Evolutionary conservation across 2,329 filamentous ascomycete genomes (phyloP), one percentile per base, ranked within the genome.

Genomic region (Trichoderma sp.): DNA sequence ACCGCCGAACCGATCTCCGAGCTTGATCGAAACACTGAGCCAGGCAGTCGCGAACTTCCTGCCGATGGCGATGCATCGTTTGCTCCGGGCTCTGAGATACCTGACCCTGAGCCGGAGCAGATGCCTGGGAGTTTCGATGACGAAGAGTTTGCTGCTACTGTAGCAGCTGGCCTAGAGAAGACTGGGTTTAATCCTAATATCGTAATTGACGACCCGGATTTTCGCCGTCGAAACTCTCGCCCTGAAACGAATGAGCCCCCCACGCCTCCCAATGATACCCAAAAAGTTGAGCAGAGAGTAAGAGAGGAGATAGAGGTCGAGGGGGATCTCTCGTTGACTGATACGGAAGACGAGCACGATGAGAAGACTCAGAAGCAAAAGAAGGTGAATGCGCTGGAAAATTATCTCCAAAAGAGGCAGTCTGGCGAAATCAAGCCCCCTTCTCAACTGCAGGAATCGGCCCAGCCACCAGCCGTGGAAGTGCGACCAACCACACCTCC

Each of bases 101-200:
- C 79, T 13, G 83, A 81, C 71, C 82, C 83, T n/a, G 80, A 81
- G 62, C 73, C 75, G 24, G 76, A 83, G 55, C 84, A 87, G 68
- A 87, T 91, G 77, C 89, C 90, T 29, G 91, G 90, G 24, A 81
- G 85, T 11, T 94, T 82, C 1, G 86, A 90, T 68, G 91, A 93
- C 73, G 80, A 91, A 10, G 88, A 89, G 63, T 93, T 93, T 72
- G 88, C 89, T 8, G 91, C 91, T 33, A 88, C 87, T 3, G 79
- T 93, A 58, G 90, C 90, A 69, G 91, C 90, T 59, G 90, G 89
- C 1, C 82, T 92, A 60, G 81, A 89, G 75, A 86, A 88, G n/a
- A 87, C 88, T 57, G 91, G 91, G 0, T 93, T 93, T 72, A 86
- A 92, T 74, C 87, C 89, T 5, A 86, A 91, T 52, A 88, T 93